phyloP scores from a whole-genome alignment of 2,329 filamentous ascomycete genomes.

The Talaromyces sp. region DNA sequence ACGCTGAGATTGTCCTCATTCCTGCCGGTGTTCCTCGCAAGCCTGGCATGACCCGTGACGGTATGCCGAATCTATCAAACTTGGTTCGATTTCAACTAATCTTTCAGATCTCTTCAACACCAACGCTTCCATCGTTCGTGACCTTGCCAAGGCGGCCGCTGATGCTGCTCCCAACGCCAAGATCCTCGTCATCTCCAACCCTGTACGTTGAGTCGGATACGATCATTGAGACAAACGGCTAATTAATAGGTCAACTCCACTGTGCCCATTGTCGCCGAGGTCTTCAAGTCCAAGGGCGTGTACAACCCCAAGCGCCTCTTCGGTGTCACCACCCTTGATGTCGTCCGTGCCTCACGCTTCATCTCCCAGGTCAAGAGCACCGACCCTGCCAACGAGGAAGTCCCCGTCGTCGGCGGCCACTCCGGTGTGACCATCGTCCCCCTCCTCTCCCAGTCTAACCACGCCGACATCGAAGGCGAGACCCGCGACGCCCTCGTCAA shows the following conservation, averaged over 20 bases:
- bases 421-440: slow-evolving; percentile 97
- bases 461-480: slow-evolving; percentile 77
- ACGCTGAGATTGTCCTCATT: slow-evolving; percentile 90
- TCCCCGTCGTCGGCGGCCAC: slow-evolving; percentile 96
- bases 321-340: slow-evolving; percentile 98
- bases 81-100: not conserved
- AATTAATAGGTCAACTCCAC: slow-evolving; percentile 78
- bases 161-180: slow-evolving; percentile 87
- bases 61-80: slow-evolving; percentile 40
- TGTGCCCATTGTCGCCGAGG: slow-evolving; percentile 93
- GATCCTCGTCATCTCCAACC: slow-evolving; percentile 97
- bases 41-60: slow-evolving; percentile 98
- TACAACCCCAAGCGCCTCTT: slow-evolving; percentile 99
- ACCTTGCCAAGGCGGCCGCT: slow-evolving; percentile 92
- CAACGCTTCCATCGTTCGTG: slow-evolving; percentile 98
- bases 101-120: slow-evolving; percentile 95
- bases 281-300: slow-evolving; percentile 91
- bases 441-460: slow-evolving; percentile 89
- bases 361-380: slow-evolving; percentile 89
- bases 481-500: slow-evolving; percentile 73
- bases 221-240: not conserved
- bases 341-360: slow-evolving; percentile 96
- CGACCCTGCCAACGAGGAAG: slow-evolving; percentile 88
- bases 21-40: slow-evolving; percentile 98
- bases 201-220: slow-evolving; percentile 50